Percentiles rank a stretch among this genome's conserved stretches.
phyloP scores from a whole-genome alignment of 106 monocot genomes.

The Chionographis japonica region DNA sequence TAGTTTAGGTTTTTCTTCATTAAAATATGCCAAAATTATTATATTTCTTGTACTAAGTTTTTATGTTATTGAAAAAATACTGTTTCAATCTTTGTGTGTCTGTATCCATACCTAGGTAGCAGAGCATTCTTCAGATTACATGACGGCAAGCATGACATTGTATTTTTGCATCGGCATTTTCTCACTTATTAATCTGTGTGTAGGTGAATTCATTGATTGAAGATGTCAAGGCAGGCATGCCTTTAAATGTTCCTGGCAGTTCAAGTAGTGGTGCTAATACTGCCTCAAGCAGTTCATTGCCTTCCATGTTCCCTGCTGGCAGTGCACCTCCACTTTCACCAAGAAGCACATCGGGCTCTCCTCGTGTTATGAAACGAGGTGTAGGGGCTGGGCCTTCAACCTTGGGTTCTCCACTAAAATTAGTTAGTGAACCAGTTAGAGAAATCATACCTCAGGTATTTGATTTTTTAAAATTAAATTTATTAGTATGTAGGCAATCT shows the following conservation, averaged over 20 bases:
- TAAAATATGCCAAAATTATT: too few relatives aligned
- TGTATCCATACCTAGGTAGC: too few relatives aligned
- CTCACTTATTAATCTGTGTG: not conserved
- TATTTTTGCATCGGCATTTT: too few relatives aligned
- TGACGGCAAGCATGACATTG: too few relatives aligned
- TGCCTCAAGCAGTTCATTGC: constrained; percentile 52
- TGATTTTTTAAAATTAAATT: not conserved
- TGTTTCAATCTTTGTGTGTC: too few relatives aligned
- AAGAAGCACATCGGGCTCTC: constrained; percentile 82
- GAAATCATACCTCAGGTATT: constrained; percentile 93
- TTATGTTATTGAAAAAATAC: too few relatives aligned
- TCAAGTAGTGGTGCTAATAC: constrained; percentile 39
- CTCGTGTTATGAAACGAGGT: constrained; percentile 56
- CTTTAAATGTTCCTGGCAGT: constrained; percentile 44
- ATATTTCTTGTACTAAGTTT: too few relatives aligned
- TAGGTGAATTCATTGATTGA: constrained; percentile 82
- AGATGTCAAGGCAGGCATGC: constrained; percentile 72
- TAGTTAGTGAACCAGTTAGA: constrained; percentile 60
- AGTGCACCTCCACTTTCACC: constrained; percentile 94
- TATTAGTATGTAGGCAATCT: too few relatives aligned
- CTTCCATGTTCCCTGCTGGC: constrained; percentile 90
- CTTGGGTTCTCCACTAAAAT: constrained; percentile 74
- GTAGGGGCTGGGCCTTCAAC: constrained; percentile 46
- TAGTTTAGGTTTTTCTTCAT: too few relatives aligned
- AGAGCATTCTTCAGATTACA: too few relatives aligned